Evolutionary conservation across 306 rosid genomes (phyloP).

Genomic region (Biancaea sappan): DNA sequence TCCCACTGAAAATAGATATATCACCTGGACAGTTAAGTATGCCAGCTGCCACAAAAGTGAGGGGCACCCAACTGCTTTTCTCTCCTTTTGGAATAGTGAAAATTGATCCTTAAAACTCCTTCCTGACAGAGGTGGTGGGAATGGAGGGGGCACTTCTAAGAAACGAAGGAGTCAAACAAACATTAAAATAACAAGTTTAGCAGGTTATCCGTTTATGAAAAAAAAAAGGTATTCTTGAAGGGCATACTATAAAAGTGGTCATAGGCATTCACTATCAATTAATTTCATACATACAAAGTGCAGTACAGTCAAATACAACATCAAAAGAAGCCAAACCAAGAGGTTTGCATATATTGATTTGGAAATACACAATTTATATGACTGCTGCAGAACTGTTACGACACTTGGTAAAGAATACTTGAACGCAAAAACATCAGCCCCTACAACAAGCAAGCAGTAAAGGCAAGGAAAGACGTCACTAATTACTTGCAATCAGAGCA

Average conservation of each 20-base stretch:
- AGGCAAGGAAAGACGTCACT: not conserved
- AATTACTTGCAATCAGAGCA: not conserved
- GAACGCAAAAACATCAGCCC: not conserved
- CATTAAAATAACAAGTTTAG: conserved; percentile 40
- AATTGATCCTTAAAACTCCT: conserved; percentile 70
- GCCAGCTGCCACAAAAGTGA: conserved; percentile 68
- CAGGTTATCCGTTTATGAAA: conserved; percentile 20
- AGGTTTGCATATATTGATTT: not conserved
- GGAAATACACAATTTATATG: conserved; percentile 18
- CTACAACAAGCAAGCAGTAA: not conserved
- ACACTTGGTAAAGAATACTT: not conserved
- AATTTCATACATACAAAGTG: conserved; percentile 18
- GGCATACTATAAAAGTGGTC: not conserved
- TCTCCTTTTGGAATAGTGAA: conserved; percentile 57
- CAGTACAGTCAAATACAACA: conserved; percentile 23
- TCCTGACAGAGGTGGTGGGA: conserved; percentile 93
- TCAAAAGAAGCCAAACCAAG: conserved; percentile 19
- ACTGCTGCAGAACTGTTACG: not conserved
- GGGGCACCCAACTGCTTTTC: conserved; percentile 82
- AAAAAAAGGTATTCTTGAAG: not conserved
- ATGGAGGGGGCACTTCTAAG: conserved; percentile 90
- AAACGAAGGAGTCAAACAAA: conserved; percentile 55
- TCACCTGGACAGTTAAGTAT: conserved; percentile 70
- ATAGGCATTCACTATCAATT: conserved; percentile 24
- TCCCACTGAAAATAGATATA: conserved; percentile 33